Evolutionary conservation across 345 rosid species (phyloP), one percentile per base, ranked within the genome.

Genomic region (Punica granatum): DNA sequence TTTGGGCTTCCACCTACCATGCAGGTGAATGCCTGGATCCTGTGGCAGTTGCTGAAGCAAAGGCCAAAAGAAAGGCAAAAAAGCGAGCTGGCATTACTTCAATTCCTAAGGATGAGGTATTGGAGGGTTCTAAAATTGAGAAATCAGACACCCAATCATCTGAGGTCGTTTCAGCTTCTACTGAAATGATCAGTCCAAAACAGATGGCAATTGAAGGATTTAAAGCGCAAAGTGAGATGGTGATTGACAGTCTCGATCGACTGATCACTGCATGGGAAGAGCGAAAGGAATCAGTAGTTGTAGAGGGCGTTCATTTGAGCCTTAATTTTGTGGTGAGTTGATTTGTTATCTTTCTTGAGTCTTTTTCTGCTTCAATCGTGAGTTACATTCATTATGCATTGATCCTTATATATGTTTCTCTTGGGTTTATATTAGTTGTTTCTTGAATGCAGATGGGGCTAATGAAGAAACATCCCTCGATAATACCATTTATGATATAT

Each of bases 1-100:
- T 95, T 6, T 95, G 99, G 99, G 88, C 99, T 74, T 95, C 99
- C n/a, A 95, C 99, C 0, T 95, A 95, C 70, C 99, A 95, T 76
- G 99, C 98, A 39, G 99, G 99, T 53, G 98, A 95, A 51, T 85
- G 35, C 74, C 81, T 95, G 80, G 99, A 95, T 77, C 92, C 87
- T 37, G 84, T 79, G 68, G 99, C 98, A 4, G 97, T 95, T 74
- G 96, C 96, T 1, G 93, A 91, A 76, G 97, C 99, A 15, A 92
- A 86, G 78, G 95, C 88, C 73, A 94, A 81, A 67, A 84, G 69
- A 68, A 82, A 79, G 72, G 98, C 92, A 15, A 82, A 80, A 72
- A 92, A 88, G 36, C 43, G 76, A 73, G 96, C 91, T 25, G 83
- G 82, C 16, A 71, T 70, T 63, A 72, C 63, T 30, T 72, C 88